Percentiles rank a stretch among this genome's conserved stretches.
phyloP scores from a whole-genome alignment of 2,329 filamentous ascomycete species.

The Aspergillus melleus region DNA sequence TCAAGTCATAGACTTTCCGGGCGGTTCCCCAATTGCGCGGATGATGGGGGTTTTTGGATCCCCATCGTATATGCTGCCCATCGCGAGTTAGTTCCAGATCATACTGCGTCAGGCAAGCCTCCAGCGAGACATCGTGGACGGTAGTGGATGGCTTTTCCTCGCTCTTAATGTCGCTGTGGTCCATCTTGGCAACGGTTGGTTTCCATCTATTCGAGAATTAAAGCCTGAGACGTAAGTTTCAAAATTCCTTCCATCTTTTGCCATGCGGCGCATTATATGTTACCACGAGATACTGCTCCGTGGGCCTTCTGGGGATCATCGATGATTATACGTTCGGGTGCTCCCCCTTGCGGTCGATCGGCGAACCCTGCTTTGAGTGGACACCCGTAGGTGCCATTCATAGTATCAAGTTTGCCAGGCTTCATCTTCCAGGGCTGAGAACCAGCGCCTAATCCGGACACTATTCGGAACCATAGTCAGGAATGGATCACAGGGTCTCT shows the following conservation, averaged over 20 bases:
- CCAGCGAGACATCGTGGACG: slow-evolving; percentile 16
- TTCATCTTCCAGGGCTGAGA: background rate
- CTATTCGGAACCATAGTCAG: background rate
- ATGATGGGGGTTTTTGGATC: slow-evolving; percentile 28
- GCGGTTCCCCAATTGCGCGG: slow-evolving; percentile 33
- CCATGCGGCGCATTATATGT: background rate
- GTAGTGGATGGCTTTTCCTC: slow-evolving; percentile 12
- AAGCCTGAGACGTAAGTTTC: background rate
- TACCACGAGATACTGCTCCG: background rate
- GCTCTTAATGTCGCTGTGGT: background rate
- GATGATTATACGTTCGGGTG: background rate
- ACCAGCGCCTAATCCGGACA: background rate
- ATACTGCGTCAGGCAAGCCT: slow-evolving; percentile 23
- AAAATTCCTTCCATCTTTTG: background rate
- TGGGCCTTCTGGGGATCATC: background rate
- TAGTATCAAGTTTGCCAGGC: background rate
- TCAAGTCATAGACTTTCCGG: slow-evolving; percentile 31
- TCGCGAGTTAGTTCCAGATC: slow-evolving; percentile 31
- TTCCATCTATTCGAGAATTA: background rate
- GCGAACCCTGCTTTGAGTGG: background rate
- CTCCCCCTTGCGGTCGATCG: background rate
- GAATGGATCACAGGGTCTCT: background rate
- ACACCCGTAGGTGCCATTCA: background rate
- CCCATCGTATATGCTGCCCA: slow-evolving; percentile 32
- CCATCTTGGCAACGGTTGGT: background rate